Base-by-base conservation (phyloP, 208 protist species). In the Crithidia brevicula region DNA sequence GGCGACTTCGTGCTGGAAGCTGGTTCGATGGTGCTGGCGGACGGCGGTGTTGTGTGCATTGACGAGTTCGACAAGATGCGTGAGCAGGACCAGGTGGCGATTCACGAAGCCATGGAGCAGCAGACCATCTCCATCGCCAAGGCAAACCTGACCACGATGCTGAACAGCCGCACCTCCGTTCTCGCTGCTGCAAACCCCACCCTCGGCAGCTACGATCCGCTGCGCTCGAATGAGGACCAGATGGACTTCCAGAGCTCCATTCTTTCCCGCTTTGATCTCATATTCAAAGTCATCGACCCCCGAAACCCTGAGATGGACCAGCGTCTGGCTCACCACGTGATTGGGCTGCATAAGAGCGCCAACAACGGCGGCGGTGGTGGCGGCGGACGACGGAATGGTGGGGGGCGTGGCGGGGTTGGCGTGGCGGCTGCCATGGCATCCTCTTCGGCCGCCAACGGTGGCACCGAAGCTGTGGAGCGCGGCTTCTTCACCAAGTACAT, bases 1-100 rank as follows among this genome's bases (percentile, higher is more conserved):
- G 92, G 93, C 27, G 98, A 99, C 71, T 99, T 99, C 75, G 98
- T 98, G 77, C 87, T 99, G 8, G 99, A 99, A 83, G 99, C 98
- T 28, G 99, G 99, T 13, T 99, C 99, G 20, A 98, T 99, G 97
- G 99, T 99, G 25, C 90, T 99, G 4, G 99, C 99, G 5, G 99
- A 99, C 74, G 98, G 98, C 28, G 99, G 99, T 31, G 88, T 99
- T n/a, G 97, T 99, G 4, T 99, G 99, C 85, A 99, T 99, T 63
- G 99, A 99, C 85, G 99, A 99, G 93, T 99, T 99, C 89, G 99
- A 99, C 79, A 99, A 99, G 82, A 99, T 99, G 99, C 78, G 96
- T 36, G 91, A 98, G 13, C 78, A 98, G 72, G 98, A 99, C 67
- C 89, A 98, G 53, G 98, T 99, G 0, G 98, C 99, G 9, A 99